phyloP scores from a whole-genome alignment of 1,284 basidiomycete genomes.

The Hymenochaete sp. region DNA sequence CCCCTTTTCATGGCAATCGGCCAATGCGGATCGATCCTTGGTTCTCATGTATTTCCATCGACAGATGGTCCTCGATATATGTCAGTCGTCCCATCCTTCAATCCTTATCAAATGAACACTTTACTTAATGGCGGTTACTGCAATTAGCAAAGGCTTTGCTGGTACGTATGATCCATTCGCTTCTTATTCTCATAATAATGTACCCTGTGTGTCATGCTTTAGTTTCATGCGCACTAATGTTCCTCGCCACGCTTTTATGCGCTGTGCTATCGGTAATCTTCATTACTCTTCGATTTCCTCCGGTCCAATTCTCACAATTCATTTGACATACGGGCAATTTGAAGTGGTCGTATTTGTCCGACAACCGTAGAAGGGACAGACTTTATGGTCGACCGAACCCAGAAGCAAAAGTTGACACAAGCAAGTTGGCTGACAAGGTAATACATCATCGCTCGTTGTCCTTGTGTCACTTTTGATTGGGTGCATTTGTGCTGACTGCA shows the following conservation, averaged over 20 bases:
- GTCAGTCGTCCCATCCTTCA: slow-evolving; percentile 33
- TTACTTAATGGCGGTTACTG: too few relatives aligned
- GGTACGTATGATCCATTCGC: too few relatives aligned
- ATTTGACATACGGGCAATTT: too few relatives aligned
- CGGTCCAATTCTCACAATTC: not conserved
- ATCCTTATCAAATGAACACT: too few relatives aligned
- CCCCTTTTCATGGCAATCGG: slow-evolving; percentile 72
- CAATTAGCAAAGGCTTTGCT: too few relatives aligned
- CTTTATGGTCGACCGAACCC: slow-evolving; percentile 44
- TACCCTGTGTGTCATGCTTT: too few relatives aligned
- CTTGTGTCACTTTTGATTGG: not conserved
- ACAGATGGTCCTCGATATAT: slow-evolving; percentile 55
- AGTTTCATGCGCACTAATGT: slow-evolving; percentile 32
- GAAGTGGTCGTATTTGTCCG: slow-evolving; percentile 52
- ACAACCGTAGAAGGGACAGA: slow-evolving; percentile 50
- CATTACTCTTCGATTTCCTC: not conserved
- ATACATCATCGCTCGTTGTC: not conserved
- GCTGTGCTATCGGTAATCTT: slow-evolving; percentile 43
- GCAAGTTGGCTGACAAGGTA: slow-evolving; percentile 59
- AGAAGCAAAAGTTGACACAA: slow-evolving; percentile 50
- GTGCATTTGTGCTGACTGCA: too few relatives aligned
- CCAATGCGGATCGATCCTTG: slow-evolving; percentile 63
- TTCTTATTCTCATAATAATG: too few relatives aligned
- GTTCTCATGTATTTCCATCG: slow-evolving; percentile 61
- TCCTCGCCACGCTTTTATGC: slow-evolving; percentile 48